A percentile compares a stretch with the other conserved stretches of the same genome.
phyloP scores from a whole-genome alignment of 2,329 filamentous ascomycete species.

The Colletotrichum agaves region DNA sequence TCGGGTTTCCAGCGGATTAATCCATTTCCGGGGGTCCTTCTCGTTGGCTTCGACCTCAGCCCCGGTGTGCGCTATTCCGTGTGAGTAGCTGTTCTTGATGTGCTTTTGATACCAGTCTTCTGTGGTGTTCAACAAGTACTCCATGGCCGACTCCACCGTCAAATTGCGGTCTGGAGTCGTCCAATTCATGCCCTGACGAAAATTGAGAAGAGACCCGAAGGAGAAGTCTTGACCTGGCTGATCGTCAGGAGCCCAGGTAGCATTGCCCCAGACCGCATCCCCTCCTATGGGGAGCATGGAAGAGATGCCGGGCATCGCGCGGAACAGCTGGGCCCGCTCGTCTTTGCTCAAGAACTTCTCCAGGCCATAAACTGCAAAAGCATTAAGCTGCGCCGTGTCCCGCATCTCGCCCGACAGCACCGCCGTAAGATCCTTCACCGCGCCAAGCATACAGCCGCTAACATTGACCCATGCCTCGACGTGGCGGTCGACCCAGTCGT shows the following conservation, averaged over 20 bases:
- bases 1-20: slow-evolving; percentile 91
- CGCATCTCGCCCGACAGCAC: slow-evolving; percentile 97
- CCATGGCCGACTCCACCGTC: slow-evolving; percentile 80
- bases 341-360: slow-evolving; percentile 94
- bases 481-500: slow-evolving; percentile 88
- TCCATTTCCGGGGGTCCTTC: slow-evolving; percentile 83
- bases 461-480: slow-evolving; percentile 98
- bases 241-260: slow-evolving; percentile 90
- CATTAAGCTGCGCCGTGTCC: slow-evolving; percentile 94
- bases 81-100: slow-evolving; percentile 81
- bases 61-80: slow-evolving; percentile 83
- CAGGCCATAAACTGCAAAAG: slow-evolving; percentile 95
- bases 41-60: slow-evolving; percentile 86
- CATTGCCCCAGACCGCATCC: slow-evolving; percentile 93
- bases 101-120: slow-evolving; percentile 88
- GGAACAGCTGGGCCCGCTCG: slow-evolving; percentile 92
- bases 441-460: slow-evolving; percentile 96
- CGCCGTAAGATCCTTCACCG: slow-evolving; percentile 89
- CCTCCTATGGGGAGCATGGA: slow-evolving; percentile 97
- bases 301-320: slow-evolving; percentile 95
- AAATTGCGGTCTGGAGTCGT: slow-evolving; percentile 77
- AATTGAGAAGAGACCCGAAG: slow-evolving; percentile 87
- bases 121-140: slow-evolving; percentile 80
- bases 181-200: slow-evolving; percentile 73
- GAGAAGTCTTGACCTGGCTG: slow-evolving; percentile 75